Base-by-base conservation (phyloP, 495 filamentous ascomycete genomes). In the Amphirosellinia nigrospora region DNA sequence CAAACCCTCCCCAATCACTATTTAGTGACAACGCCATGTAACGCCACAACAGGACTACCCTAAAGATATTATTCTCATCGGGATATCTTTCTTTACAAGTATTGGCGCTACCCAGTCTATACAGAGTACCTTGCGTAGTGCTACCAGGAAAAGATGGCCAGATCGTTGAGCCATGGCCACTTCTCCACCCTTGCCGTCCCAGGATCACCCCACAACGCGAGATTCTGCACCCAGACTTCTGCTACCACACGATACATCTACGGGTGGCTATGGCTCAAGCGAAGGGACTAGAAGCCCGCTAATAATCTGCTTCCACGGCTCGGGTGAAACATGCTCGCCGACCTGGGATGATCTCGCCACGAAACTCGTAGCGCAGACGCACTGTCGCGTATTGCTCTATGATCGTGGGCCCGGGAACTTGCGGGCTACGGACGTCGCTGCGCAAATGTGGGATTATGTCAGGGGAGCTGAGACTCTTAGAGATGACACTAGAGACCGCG, bases 241-340 rank as follows among this genome's bases (percentile, higher is more conserved):
- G 6, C 1, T 45, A n/a, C 60, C 39, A 15, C 23, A 45, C 23
- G 10, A 30, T 38, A 26, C 16, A 46, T 38, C 39, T 38, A 46
- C 39, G 26, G 26, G 1, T 11, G 16, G 10, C 13, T 5, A 32
- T 30, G 19, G 4, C 23, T n/a, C 23, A 4, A 9, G 39, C 1
- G 26, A 46, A 45, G 60, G 39, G 13, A 9, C 6, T 4, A 28
- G 46, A 32, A 39, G 9, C 4, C 74, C 75, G n/a, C 73, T 85
- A 9, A 71, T 85, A 28, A 75, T 87, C 62, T 77, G 85, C 64
- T 75, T 87, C 62, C 69, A 82, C 16, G 85, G 85, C 53, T 79
- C 81, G 0, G 83, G 83, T 55, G 84, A 83, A 62, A 80, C 82
- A 36, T 77, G 73, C 38, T 78, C 80, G 32, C 76, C 82, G 19